Percentiles rank a stretch among this genome's conserved stretches.
These are phyloP conservation scores for Trichoderma sp. DNA, from an alignment of 2,329 filamentous ascomycete genomes.

Conservation along the genomic window DNA sequence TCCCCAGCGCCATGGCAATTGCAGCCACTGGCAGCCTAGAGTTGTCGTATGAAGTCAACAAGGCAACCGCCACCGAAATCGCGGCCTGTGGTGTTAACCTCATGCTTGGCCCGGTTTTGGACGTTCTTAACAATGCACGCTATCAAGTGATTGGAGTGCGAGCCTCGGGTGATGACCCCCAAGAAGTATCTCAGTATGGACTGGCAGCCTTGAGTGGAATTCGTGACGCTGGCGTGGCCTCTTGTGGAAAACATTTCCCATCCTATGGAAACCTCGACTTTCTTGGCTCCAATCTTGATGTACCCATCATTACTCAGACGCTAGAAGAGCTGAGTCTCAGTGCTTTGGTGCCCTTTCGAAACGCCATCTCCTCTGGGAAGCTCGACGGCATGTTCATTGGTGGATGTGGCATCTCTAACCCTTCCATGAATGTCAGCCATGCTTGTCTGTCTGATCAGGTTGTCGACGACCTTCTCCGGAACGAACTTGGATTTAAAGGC, in stretches of 20 bases:
- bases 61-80: conserved; percentile 89
- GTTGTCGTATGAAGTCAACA: conserved; percentile 84
- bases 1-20: conserved; percentile 93
- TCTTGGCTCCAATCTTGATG: conserved; percentile 83
- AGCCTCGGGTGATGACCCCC: conserved; percentile 87
- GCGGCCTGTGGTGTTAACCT: conserved; percentile 92
- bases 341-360: conserved; percentile 86
- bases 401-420: conserved; percentile 87
- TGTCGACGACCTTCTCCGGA: conserved; percentile 83
- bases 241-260: conserved; percentile 93
- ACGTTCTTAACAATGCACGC: conserved; percentile 88
- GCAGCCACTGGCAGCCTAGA: conserved; percentile 86
- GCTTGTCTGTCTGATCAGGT: conserved; percentile 92
- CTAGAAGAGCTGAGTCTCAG: conserved; percentile 90
- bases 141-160: conserved; percentile 89
- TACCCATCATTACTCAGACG: conserved; percentile 93
- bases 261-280: conserved; percentile 96
- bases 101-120: conserved; percentile 89
- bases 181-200: conserved; percentile 90
- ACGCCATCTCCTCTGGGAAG: conserved; percentile 76
- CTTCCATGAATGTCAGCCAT: conserved; percentile 91
- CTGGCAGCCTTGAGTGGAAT: conserved; percentile 90
- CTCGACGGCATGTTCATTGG: conserved; percentile 95
- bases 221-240: conserved; percentile 83
- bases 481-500: conserved; percentile 83